A percentile compares a stretch with the other conserved stretches of the same genome.
Evolutionary conservation across 2,329 filamentous ascomycete genomes (phyloP).

Genomic region (Rutstroemia sp.): DNA sequence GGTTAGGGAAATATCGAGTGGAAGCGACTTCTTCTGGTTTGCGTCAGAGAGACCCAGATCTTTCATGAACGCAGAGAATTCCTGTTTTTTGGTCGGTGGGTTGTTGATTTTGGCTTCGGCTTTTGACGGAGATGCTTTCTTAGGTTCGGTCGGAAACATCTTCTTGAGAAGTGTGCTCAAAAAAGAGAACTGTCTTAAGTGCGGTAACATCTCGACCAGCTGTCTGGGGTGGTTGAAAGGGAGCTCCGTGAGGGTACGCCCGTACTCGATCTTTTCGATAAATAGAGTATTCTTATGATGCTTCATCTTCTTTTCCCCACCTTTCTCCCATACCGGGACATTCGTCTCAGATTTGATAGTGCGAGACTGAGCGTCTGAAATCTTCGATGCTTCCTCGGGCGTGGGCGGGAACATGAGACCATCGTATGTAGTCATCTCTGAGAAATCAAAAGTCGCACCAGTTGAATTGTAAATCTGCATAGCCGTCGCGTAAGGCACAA

Average conservation of each 20-base stretch:
- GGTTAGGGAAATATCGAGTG: constrained; percentile 23
- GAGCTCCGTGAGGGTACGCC: constrained; percentile 57
- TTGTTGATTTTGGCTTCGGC: background rate
- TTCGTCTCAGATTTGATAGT: constrained; percentile 43
- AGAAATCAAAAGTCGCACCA: constrained; percentile 51
- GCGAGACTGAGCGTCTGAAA: constrained; percentile 43
- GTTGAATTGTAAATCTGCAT: constrained; percentile 54
- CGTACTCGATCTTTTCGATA: constrained; percentile 67
- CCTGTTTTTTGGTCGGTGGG: constrained; percentile 20
- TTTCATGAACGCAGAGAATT: constrained; percentile 28
- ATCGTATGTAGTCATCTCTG: constrained; percentile 37
- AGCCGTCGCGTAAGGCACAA: constrained; percentile 59
- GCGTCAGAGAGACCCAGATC: background rate
- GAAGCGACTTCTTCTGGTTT: constrained; percentile 12
- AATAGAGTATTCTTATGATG: constrained; percentile 54
- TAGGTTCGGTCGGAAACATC: constrained; percentile 41
- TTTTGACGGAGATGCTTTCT: background rate
- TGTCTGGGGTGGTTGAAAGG: constrained; percentile 75
- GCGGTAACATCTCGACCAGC: constrained; percentile 64
- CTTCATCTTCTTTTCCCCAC: constrained; percentile 21
- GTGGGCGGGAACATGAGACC: constrained; percentile 46
- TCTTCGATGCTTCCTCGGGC: constrained; percentile 40
- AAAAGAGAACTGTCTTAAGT: constrained; percentile 68
- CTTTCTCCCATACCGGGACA: constrained; percentile 35
- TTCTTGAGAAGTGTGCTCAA: constrained; percentile 57